A percentile compares a stretch with the other conserved stretches of the same genome.
These are phyloP conservation scores for Naematelia encephala DNA, from an alignment of 768 basidiomycete species.

Conservation along the genomic window DNA sequence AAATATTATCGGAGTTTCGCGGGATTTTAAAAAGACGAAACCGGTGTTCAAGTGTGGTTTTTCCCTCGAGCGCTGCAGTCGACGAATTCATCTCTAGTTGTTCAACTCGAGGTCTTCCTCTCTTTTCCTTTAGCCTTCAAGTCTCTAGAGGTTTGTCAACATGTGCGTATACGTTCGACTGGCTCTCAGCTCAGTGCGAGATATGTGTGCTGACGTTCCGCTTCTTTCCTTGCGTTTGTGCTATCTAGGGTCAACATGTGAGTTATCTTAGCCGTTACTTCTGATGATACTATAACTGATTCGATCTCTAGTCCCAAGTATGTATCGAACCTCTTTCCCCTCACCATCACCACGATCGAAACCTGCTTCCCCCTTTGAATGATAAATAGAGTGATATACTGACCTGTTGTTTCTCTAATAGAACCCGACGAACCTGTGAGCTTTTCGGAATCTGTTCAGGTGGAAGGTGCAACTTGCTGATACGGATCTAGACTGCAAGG, in stretches of 20 bases:
- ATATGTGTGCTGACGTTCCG: slow-evolving; percentile 24
- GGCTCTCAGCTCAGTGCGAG: not conserved
- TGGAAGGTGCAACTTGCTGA: not conserved
- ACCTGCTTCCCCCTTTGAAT: not conserved
- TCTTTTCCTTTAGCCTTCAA: slow-evolving; percentile 22
- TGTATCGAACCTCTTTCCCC: slow-evolving; percentile 13
- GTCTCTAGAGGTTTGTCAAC: slow-evolving; percentile 16
- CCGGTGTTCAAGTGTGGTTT: not conserved
- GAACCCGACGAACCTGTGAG: slow-evolving; percentile 97
- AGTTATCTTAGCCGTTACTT: slow-evolving; percentile 20
- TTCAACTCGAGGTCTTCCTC: not conserved
- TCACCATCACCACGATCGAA: not conserved
- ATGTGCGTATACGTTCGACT: slow-evolving; percentile 23
- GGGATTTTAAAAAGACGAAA: slow-evolving; percentile 29
- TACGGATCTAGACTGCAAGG: slow-evolving; percentile 15
- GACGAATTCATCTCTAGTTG: not conserved
- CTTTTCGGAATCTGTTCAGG: slow-evolving; percentile 24
- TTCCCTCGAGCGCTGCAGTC: not conserved
- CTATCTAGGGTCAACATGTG: slow-evolving; percentile 50
- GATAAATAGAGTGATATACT: slow-evolving; percentile 11
- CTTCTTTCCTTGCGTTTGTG: slow-evolving; percentile 13
- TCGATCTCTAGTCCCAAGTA: slow-evolving; percentile 41
- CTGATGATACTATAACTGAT: slow-evolving; percentile 22
- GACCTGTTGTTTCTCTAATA: slow-evolving; percentile 38
- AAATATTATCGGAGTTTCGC: slow-evolving; percentile 38